Percentiles rank a stretch among this genome's conserved stretches.
These are phyloP conservation scores for Annulohypoxylon nitens DNA, from an alignment of 495 filamentous ascomycete genomes.

Conservation along the genomic window DNA sequence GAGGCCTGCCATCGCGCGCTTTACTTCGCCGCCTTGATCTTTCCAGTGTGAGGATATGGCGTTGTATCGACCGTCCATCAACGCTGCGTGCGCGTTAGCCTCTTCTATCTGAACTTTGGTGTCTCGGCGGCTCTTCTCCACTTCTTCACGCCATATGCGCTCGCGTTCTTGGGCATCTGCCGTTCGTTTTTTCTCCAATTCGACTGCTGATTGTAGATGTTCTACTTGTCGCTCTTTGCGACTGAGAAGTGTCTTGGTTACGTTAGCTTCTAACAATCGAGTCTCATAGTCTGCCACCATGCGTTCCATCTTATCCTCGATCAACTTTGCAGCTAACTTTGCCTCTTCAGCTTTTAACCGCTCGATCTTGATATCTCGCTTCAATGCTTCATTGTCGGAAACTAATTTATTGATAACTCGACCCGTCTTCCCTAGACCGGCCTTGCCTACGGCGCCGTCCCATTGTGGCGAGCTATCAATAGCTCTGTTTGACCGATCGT, in stretches of 20 bases:
- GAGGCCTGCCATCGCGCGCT: conserved; percentile 66
- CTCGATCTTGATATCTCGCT: conserved; percentile 82
- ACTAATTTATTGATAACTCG: conserved; percentile 91
- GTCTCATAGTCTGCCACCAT: conserved; percentile 74
- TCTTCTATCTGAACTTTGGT: conserved; percentile 73
- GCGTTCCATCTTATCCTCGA: conserved; percentile 80
- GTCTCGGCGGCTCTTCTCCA: conserved; percentile 71
- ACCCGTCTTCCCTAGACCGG: conserved; percentile 88
- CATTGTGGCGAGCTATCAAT: conserved; percentile 60
- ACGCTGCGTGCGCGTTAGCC: conserved; percentile 66
- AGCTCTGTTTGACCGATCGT: conserved; percentile 46
- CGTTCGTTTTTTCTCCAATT: conserved; percentile 75
- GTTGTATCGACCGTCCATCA: conserved; percentile 76
- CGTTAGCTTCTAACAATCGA: conserved; percentile 75
- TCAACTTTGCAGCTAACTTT: conserved; percentile 75
- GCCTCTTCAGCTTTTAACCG: conserved; percentile 78
- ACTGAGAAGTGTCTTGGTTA: conserved; percentile 76
- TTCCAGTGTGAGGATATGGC: conserved; percentile 75
- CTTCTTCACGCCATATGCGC: conserved; percentile 69
- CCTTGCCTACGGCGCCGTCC: conserved; percentile 82
- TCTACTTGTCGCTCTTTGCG: conserved; percentile 86
- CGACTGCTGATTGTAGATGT: conserved; percentile 74
- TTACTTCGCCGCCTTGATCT: conserved; percentile 72
- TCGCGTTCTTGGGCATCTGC: conserved; percentile 70
- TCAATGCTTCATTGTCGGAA: conserved; percentile 87